Evolutionary conservation across 352 stramenopile species (phyloP), one percentile per base, ranked within the genome.

Genomic region (Pythium phragmitis): DNA sequence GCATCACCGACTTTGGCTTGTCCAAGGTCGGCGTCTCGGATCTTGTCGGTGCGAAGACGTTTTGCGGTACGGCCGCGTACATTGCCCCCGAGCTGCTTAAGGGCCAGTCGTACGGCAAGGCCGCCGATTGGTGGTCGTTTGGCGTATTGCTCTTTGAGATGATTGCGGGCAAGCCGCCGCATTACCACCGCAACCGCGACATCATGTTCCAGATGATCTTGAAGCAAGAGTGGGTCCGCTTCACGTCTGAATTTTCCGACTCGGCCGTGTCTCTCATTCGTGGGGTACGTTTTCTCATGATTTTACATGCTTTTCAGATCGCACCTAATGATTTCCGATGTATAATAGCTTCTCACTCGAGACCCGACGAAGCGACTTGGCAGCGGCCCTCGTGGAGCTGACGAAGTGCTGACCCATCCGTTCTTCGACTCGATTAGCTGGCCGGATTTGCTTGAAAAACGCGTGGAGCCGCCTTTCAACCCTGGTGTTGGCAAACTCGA

Each of bases 141-240:
- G 94, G 94, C 52, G 97, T 95, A 39, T 51, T 98, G 59, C 70
- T 98, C n/a, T 98, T 97, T 76, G 93, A 98, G 67, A 98, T 98
- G 93, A 96, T 98, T 52, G 96, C 88, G 30, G 93, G 92, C 57
- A 94, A 95, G 66, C 87, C 87, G 17, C 88, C 88, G 58, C 96
- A 96, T 68, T 96, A 96, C 70, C 86, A 96, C 64, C 86, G 85
- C 67, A 96, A 96, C 75, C 85, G 86, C 54, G 86, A 96, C 63
- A 96, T 95, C 61, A 96, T 96, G 88, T 96, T 96, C 73, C 85
- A 94, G 69, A 96, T 87, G 52, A 96, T 96, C 70, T 63, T 96
- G 51, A 96, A 96, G 74, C 87, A 94, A 67, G 85, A 96, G 58
- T 96, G 86, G 74, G 88, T 99, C 9, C 96, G 89, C 9, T 99